Evolutionary conservation across 805 yeast species (phyloP).

Genomic region (Pichia sporocuriosa): DNA sequence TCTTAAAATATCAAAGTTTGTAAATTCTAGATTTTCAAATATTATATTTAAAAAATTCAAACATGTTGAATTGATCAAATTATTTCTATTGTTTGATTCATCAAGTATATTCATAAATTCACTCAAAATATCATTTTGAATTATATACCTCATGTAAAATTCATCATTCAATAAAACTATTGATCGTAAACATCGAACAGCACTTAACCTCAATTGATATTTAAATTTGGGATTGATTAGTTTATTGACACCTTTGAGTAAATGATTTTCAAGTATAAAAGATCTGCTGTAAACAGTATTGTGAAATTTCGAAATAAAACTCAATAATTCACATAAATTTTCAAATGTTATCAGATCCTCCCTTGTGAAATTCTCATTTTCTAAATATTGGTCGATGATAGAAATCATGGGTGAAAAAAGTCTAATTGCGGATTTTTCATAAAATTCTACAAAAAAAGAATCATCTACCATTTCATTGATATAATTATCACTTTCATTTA

Average conservation of each 20-base stretch:
- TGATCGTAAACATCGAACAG: constrained; percentile 60
- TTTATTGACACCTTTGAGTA: constrained; percentile 49
- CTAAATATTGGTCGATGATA: constrained; percentile 8
- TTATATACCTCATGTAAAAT: constrained; percentile 48
- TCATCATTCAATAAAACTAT: constrained; percentile 59
- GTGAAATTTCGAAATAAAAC: constrained; percentile 63
- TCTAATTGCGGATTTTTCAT: constrained; percentile 35
- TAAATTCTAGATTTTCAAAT: constrained; percentile 15
- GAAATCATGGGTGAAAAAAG: constrained; percentile 25
- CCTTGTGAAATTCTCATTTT: not conserved
- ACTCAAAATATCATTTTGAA: constrained; percentile 48
- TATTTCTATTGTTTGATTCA: constrained; percentile 44
- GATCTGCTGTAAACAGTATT: constrained; percentile 49
- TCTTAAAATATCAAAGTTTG: constrained; percentile 19
- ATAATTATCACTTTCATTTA: constrained; percentile 1
- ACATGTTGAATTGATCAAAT: constrained; percentile 68
- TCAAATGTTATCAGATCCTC: constrained; percentile 14
- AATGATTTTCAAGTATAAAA: constrained; percentile 54
- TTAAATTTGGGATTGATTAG: constrained; percentile 40
- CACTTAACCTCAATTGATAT: constrained; percentile 55
- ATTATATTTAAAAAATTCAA: constrained; percentile 43
- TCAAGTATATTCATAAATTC: constrained; percentile 42
- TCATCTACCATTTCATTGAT: constrained; percentile 26
- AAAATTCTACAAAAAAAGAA: constrained; percentile 51
- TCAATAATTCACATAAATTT: constrained; percentile 59